These are phyloP conservation scores for Albugo candida DNA, from an alignment of 352 stramenopile genomes.

Conservation along the genomic window DNA sequence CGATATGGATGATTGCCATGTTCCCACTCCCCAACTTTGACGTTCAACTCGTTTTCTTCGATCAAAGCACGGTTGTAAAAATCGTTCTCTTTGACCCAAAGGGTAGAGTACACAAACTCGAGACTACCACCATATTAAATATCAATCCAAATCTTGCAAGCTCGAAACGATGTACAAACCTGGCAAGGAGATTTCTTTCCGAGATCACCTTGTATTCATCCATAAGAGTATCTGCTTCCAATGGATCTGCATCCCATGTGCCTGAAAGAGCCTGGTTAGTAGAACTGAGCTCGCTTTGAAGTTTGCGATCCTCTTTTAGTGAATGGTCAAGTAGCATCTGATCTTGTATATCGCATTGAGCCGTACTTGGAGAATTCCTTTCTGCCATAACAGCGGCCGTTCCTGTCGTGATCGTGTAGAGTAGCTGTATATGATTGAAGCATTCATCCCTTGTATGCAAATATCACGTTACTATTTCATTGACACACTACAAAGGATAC, in stretches of 20 bases:
- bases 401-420: conserved; percentile 55
- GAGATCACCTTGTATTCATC: conserved; percentile 55
- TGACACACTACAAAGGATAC: conserved; percentile 1
- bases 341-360: not conserved
- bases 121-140: conserved; percentile 16
- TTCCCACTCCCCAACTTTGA: conserved; percentile 31
- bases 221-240: conserved; percentile 19
- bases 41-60: conserved; percentile 28
- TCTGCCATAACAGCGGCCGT: conserved; percentile 27
- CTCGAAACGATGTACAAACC: conserved; percentile 16
- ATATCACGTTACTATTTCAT: conserved; percentile 1
- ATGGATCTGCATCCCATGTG: too few species aligned
- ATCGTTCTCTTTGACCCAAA: conserved; percentile 38
- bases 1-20: conserved; percentile 1
- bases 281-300: not conserved
- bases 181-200: conserved; percentile 44
- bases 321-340: conserved; percentile 2
- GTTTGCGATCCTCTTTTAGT: conserved; percentile 1
- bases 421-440: conserved; percentile 52
- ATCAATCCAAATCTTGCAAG: not conserved
- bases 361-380: too few species aligned
- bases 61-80: conserved; percentile 31
- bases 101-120: conserved; percentile 27
- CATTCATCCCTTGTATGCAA: conserved; percentile 47
- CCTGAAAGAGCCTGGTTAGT: not conserved